Evolutionary conservation across 2,329 filamentous ascomycete species (phyloP), one percentile per base, ranked within the genome.

Genomic region (Xylariaceae sp.): DNA sequence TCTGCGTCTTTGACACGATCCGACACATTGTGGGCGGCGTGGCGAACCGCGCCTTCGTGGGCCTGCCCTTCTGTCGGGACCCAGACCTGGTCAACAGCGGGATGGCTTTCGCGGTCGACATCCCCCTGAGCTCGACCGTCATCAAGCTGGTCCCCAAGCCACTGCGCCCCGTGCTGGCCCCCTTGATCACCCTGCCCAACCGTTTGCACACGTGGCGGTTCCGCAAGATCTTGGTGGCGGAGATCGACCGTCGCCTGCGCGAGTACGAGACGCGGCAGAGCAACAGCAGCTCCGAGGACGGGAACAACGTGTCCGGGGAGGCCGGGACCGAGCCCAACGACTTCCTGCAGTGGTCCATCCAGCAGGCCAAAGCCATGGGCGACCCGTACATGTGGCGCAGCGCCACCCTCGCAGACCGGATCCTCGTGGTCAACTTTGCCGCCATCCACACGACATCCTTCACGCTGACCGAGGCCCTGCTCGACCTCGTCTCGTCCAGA

Each of bases 401-500:
- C 15, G 9, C 12, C 44, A 56, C 50, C 8, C 46, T 63, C 1
- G 54, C 55, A 3, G 48, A 44, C 14, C 57, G 59, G 4, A 41
- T 61, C 13, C 45, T 64, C 24, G 29, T 57, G 9, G 47, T 66
- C 31, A 62, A 61, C 38, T 59, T 65, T 32, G 61, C 59, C n/a
- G 54, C 63, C 6, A 63, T 68, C 9, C 62, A 66, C 42, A 66
- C 64, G 1, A 63, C 60, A 1, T 56, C 60, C 3, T 57, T 62
- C 31, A 47, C 58, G 13, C 41, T 58, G 3, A 62, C 61, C 2
- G 63, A 34, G 44, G 62, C 28, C 8, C 49, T 74, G 27, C 63
- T 63, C 30, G 67, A 74, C 38, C 54, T 74, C 4, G 59, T 56
- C 2, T 31, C 36, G 18, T 31, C 28, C 3, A 35, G 15, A 4